A percentile compares a stretch with the other conserved stretches of the same genome.
Evolutionary conservation across 2,329 filamentous ascomycete genomes (phyloP).

Genomic region (Didymella glomerata): DNA sequence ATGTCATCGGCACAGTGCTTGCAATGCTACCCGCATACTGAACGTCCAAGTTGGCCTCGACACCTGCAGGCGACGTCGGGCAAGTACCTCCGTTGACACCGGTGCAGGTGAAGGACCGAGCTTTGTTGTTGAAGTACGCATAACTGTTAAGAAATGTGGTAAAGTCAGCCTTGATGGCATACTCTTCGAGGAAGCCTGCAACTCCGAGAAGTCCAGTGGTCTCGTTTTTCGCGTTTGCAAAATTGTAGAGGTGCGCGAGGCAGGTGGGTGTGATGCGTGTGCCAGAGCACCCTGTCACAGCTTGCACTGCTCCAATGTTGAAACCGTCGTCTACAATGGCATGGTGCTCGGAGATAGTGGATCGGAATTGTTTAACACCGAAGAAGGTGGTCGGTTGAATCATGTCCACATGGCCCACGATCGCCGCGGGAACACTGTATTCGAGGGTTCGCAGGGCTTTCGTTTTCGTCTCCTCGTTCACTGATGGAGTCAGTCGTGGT

Average conservation of each 20-base stretch:
- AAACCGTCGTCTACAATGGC: slow-evolving; percentile 16
- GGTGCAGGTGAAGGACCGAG: slow-evolving; percentile 27
- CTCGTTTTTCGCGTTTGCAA: slow-evolving; percentile 26
- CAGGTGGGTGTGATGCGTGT: slow-evolving; percentile 32
- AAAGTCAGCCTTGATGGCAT: slow-evolving; percentile 33
- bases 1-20: slow-evolving; percentile 32
- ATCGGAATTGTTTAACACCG: slow-evolving; percentile 26
- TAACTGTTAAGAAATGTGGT: slow-evolving; percentile 31
- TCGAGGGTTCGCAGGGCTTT: slow-evolving; percentile 24
- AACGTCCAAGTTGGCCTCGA: slow-evolving; percentile 33
- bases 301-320: slow-evolving; percentile 19
- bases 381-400: slow-evolving; percentile 62
- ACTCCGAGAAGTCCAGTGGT: slow-evolving; percentile 28
- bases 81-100: slow-evolving; percentile 30
- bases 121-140: slow-evolving; percentile 30
- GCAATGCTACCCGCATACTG: slow-evolving; percentile 32
- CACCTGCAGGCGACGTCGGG: slow-evolving; percentile 25
- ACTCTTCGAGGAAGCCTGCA: slow-evolving; percentile 36
- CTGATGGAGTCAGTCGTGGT: background rate
- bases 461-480: slow-evolving; percentile 15
- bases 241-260: slow-evolving; percentile 34
- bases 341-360: slow-evolving; percentile 31
- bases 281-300: slow-evolving; percentile 28
- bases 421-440: slow-evolving; percentile 40
- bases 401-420: slow-evolving; percentile 53